Base-by-base conservation (phyloP, 2,329 filamentous ascomycete species). In the Orbilia oligospora region DNA sequence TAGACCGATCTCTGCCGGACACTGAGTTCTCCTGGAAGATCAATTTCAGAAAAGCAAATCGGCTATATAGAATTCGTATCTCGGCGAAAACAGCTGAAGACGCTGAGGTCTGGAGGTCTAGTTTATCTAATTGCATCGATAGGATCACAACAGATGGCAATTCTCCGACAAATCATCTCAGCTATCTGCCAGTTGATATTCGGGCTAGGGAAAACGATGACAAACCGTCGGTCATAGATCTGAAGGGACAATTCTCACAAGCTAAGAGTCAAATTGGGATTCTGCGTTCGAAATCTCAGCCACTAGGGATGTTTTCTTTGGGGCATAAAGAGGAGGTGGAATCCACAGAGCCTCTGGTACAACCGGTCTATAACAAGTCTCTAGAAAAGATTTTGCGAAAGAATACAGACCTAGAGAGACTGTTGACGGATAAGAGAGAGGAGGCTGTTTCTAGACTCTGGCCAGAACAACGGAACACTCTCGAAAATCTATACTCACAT, bases 1-100 rank as follows among this genome's bases (percentile, higher is more conserved):
- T 16, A 77, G 73, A 77, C 20, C 73, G 73, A 51, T 77, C 73
- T 27, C 61, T 77, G 6, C 73, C 73, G 18, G 73, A 71, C 27
- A 67, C 73, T 18, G 67, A 77, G 55, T 77, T 77, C 61, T 77
- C 73, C 24, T 77, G 73, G 73, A 77, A 77, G 22, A 71, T 77
- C 58, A 77, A 77, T 36, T 77, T 77, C 20, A 61, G 73, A 24
- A 77, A 77, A 41, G 46, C 24, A n/a, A 77, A 64, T 46, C 73
- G 67, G 18, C 56, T 71, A 16, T 77, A 71, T 18, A 71, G 55
- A 64, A 77, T 77, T 33, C 73, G 67, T 27, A 48, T 77, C 14
- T 77, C 73, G 5, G 73, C 73, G 3, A 77, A 77, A 33, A 77
- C 73, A 5, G 67, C 44, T 6, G 73, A 77, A 30, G 73, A 77